These are phyloP conservation scores for Phyllosticta paracitricarpa DNA, from an alignment of 2,329 filamentous ascomycete genomes.

Conservation along the genomic window DNA sequence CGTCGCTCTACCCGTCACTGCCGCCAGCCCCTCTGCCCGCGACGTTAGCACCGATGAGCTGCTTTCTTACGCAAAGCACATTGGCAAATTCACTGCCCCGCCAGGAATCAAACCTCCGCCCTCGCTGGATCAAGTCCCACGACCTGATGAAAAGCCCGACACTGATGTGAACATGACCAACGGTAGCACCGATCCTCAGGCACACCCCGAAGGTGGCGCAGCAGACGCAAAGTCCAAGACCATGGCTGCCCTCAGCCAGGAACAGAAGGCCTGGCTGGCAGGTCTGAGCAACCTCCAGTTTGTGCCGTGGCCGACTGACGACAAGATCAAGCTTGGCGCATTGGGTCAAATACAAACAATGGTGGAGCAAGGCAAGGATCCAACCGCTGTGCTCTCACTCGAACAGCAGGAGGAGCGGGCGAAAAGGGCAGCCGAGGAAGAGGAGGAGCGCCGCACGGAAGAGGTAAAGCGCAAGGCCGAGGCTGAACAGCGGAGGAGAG, in stretches of 20 bases:
- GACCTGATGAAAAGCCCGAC: background rate
- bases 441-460: conserved; percentile 24
- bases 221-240: conserved; percentile 17
- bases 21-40: conserved; percentile 30
- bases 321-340: conserved; percentile 58
- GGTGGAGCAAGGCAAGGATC: conserved; percentile 52
- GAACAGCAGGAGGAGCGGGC: conserved; percentile 23
- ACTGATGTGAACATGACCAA: conserved; percentile 21
- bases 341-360: conserved; percentile 53
- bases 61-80: conserved; percentile 66
- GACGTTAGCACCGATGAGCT: conserved; percentile 61
- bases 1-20: conserved; percentile 36
- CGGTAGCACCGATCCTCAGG: conserved; percentile 14
- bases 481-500: conserved; percentile 21
- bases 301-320: conserved; percentile 66
- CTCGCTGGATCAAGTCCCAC: conserved; percentile 2
- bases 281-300: conserved; percentile 51
- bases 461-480: conserved; percentile 29
- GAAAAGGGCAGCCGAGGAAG: conserved; percentile 14
- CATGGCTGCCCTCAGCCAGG: conserved; percentile 18
- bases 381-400: conserved; percentile 35
- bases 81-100: conserved; percentile 70
- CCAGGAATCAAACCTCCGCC: conserved; percentile 38
- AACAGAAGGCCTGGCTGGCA: conserved; percentile 32
- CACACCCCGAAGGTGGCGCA: conserved; percentile 17